Evolutionary conservation across 23 red algal genomes (phyloP), one percentile per base, ranked within the genome.

Genomic region (Cyanidioschyzon merolae): DNA sequence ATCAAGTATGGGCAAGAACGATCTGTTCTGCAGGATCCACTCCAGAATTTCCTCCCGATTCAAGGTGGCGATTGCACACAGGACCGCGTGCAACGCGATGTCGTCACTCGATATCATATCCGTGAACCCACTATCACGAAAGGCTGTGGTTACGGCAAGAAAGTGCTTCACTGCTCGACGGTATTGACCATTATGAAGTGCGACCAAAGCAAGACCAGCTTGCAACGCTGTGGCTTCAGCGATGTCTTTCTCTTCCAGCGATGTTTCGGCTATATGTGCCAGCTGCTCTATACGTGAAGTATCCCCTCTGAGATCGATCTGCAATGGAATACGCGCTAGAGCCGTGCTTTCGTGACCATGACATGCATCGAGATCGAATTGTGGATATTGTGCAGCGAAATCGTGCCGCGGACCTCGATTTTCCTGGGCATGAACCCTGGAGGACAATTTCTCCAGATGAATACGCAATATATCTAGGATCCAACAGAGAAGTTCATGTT

Each of bases 141-240:
- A 71, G 29, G n/a, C n/a, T 35, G 63, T 35, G 21, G 63, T 71
- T 3, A 71, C 63, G 12, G 63, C 63, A 3, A 71, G 63, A 71
- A 71, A 71, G 29, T 71, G 30, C 30, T 71, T 71, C n/a, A 27
- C 63, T 3, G 63, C 63, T 25, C 63, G 63, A 32, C 63, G 63
- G 30, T 32, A 35, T 7, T 71, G n/a, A 32, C 63, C 63, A 7
- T 32, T 7, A 25, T 32, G 12, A 7, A 71, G 32, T 7, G 63
- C 63, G 21, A 71, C 29, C 63, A 71, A 7, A 3, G 12, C 63
- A 35, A 71, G 63, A 3, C 16, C 21, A 27, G 63, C 63, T 7
- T 27, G 12, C 63, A 71, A 27, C 16, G 63, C 63, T 32, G 63
- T 27, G 12, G 63, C 63, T 35, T 25, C 63, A 25, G 21, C 29